A percentile compares a stretch with the other conserved stretches of the same genome.
phyloP scores from a whole-genome alignment of 2,329 filamentous ascomycete genomes.

The Pseudogymnoascus sp. region DNA sequence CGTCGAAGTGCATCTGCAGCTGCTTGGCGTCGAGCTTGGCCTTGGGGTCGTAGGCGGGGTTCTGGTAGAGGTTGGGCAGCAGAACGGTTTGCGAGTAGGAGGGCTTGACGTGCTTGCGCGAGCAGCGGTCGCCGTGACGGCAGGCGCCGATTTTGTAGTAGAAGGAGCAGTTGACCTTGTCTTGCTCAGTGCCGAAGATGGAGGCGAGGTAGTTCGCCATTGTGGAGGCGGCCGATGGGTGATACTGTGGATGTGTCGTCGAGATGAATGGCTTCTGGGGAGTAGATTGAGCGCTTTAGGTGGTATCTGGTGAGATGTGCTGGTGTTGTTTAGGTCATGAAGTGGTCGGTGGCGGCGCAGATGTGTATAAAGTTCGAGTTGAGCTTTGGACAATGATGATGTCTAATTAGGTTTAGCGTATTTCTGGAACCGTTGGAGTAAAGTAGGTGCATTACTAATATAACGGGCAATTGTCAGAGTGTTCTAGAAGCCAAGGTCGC shows the following conservation, averaged over 20 bases:
- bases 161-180: slow-evolving; percentile 99
- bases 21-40: slow-evolving; percentile 94
- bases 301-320: background rate
- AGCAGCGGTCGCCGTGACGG: slow-evolving; percentile 96
- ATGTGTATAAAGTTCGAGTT: slow-evolving; percentile 8
- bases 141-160: slow-evolving; percentile 99
- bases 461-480: background rate
- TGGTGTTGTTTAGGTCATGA: background rate
- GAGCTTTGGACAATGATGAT: background rate
- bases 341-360: slow-evolving; percentile 5
- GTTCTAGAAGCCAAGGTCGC: background rate
- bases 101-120: slow-evolving; percentile 97
- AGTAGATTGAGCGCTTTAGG: background rate
- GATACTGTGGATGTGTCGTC: background rate
- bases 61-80: slow-evolving; percentile 97
- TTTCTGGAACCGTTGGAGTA: background rate
- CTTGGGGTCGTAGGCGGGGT: slow-evolving; percentile 93
- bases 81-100: slow-evolving; percentile 97
- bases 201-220: slow-evolving; percentile 99
- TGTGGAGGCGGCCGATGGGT: slow-evolving; percentile 20
- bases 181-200: slow-evolving; percentile 99
- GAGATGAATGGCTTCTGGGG: background rate
- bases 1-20: slow-evolving; percentile 98
- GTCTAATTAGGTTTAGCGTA: slow-evolving; percentile 1
- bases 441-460: slow-evolving; percentile 1